These are phyloP conservation scores for Raphanus sativus DNA, from an alignment of 345 rosid species.

Conservation along the genomic window DNA sequence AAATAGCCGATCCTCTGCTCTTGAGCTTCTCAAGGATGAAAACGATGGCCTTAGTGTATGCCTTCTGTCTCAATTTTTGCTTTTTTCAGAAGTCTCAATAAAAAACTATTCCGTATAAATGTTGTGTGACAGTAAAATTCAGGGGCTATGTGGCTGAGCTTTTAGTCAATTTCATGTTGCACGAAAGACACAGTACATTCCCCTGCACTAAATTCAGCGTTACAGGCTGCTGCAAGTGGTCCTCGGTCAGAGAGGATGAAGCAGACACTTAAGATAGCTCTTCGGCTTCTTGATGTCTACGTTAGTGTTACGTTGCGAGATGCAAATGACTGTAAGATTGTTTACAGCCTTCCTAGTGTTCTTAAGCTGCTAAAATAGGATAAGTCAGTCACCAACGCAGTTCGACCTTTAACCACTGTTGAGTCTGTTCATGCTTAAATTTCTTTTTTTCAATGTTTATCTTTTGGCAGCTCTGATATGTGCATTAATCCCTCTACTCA, in stretches of 20 bases:
- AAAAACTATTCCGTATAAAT: too few relatives aligned
- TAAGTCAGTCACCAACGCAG: too few relatives aligned
- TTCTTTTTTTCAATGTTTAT: background rate
- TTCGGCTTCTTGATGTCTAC: constrained; percentile 73
- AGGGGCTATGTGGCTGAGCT: too few relatives aligned
- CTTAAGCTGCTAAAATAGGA: too few relatives aligned
- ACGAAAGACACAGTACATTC: constrained; percentile 86
- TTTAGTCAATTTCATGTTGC: constrained; percentile 17
- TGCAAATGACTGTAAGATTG: constrained; percentile 74
- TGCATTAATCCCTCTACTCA: constrained; percentile 80
- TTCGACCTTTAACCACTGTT: background rate
- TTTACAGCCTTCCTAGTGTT: background rate
- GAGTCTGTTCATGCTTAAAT: background rate
- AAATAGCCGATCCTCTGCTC: constrained; percentile 84
- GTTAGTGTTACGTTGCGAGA: constrained; percentile 70
- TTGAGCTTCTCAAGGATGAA: constrained; percentile 97
- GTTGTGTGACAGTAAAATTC: too few relatives aligned
- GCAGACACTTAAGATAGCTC: constrained; percentile 67
- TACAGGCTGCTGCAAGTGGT: constrained; percentile 72
- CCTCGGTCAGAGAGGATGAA: constrained; percentile 74
- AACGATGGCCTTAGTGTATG: constrained; percentile 95
- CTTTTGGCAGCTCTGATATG: constrained; percentile 76
- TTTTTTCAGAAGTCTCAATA: background rate
- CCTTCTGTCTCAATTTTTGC: constrained; percentile 8
- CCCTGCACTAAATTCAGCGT: constrained; percentile 63